phyloP scores from a whole-genome alignment of 1,284 basidiomycete species.

The Pseudozyma sp. region DNA sequence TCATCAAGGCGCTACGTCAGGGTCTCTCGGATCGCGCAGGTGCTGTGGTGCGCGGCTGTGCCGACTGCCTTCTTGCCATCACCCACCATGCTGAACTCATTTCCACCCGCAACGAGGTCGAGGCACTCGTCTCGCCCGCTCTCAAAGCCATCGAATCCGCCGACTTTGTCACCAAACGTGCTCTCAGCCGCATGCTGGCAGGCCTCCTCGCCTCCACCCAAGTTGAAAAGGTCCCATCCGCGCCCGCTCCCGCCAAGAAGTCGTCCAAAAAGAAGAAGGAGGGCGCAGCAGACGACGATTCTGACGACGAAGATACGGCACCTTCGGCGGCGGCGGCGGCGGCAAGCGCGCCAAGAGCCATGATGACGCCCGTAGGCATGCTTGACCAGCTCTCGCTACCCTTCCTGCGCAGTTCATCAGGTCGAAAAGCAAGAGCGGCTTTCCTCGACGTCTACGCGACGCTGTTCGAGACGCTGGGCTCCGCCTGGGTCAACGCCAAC shows the following conservation, averaged over 20 bases:
- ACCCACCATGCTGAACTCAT: slow-evolving; percentile 63
- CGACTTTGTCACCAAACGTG: slow-evolving; percentile 84
- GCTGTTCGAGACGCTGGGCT: slow-evolving; percentile 80
- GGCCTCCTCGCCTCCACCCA: slow-evolving; percentile 88
- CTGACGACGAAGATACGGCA: slow-evolving; percentile 71
- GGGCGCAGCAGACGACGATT: slow-evolving; percentile 67
- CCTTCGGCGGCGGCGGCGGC: slow-evolving; percentile 69
- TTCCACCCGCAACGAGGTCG: slow-evolving; percentile 77
- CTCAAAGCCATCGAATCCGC: slow-evolving; percentile 80
- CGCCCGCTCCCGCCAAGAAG: slow-evolving; percentile 56
- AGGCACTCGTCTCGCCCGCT: slow-evolving; percentile 77
- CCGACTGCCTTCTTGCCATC: slow-evolving; percentile 72
- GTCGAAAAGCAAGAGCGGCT: slow-evolving; percentile 81
- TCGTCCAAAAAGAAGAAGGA: slow-evolving; percentile 74
- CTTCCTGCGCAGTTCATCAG: slow-evolving; percentile 78
- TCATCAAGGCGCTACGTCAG: slow-evolving; percentile 83
- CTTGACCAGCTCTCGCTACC: slow-evolving; percentile 79
- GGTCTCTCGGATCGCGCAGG: slow-evolving; percentile 85
- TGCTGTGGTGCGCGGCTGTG: slow-evolving; percentile 84
- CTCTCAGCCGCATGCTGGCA: slow-evolving; percentile 82
- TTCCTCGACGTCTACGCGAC: slow-evolving; percentile 90
- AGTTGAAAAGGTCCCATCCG: slow-evolving; percentile 74
- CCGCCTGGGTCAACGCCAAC: slow-evolving; percentile 82
- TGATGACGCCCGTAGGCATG: slow-evolving; percentile 84
- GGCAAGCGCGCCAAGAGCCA: slow-evolving; percentile 77